Evolutionary conservation across 2,329 filamentous ascomycete genomes (phyloP), one percentile per base, ranked within the genome.

Genomic region (Ramularia endophylla): DNA sequence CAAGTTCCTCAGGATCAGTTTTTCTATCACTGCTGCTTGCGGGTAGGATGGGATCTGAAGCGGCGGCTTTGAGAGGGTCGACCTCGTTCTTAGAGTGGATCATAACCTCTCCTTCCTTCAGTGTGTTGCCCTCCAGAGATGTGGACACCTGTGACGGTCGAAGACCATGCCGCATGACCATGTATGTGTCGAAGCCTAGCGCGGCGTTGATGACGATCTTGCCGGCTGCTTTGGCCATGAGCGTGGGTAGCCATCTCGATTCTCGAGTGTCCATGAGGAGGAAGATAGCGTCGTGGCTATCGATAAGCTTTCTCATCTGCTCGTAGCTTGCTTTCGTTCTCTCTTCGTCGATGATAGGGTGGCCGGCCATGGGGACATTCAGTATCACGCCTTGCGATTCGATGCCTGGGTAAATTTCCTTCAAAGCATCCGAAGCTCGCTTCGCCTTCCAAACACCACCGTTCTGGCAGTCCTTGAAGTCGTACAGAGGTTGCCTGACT

Each of bases 251-350:
- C 92, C 92, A 98, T 51, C 92, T 75, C 34, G 87, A 92, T 66
- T 98, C 92, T 48, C 92, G 75, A 8, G 88, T 94, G 86, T 95
- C 97, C 90, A 97, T 95, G 4, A 98, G 76, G n/a, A 98, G 72
- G 61, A 98, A 98, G 18, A 98, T 81, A 13, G 78, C 89, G 59
- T 98, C 92, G 58, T 98, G 92, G 18, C 82, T 78, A 36, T 87
- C 75, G 40, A 98, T 82, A 11, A 98, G 70, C 36, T 72, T 65
- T 56, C 85, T 75, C 3, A 98, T 69, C 48, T 77, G 80, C 43
- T 87, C 80, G 55, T 86, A 95, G 37, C 97, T 85, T 5, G 66
- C 68, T 51, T 80, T 81, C 1, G 82, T 81, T 60, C 78, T 83
- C 2, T 69, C 66, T 57, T 83, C 78, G 50, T 95, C 83, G 15